Evolutionary conservation across 345 rosid species (phyloP).

Genomic region (Salix dunnii): DNA sequence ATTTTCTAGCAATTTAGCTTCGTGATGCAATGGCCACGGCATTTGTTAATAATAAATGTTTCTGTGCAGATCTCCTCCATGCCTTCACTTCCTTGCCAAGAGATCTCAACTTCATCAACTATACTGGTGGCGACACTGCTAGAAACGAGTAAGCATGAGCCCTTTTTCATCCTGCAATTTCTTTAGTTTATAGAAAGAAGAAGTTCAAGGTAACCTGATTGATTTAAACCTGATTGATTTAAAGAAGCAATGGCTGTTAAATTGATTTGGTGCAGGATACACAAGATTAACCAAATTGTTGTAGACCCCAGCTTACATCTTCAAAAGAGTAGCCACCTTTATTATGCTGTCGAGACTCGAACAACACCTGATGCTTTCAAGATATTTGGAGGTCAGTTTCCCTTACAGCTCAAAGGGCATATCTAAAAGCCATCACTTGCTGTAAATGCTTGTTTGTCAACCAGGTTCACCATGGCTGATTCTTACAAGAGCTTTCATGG

Average conservation of each 20-base stretch:
- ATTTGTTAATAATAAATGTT: neutral
- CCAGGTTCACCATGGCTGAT: constrained; percentile 40
- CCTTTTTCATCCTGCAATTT: neutral
- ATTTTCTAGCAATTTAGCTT: neutral
- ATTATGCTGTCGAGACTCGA: constrained; percentile 33
- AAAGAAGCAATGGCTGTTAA: neutral
- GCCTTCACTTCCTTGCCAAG: constrained; percentile 36
- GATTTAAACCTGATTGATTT: neutral
- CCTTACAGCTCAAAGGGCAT: neutral
- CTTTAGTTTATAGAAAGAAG: neutral
- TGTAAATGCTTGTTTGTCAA: neutral
- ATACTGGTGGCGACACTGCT: constrained; percentile 5
- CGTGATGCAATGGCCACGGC: neutral
- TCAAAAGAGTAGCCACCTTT: constrained; percentile 25
- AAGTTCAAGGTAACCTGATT: neutral
- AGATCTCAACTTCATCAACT: constrained; percentile 35
- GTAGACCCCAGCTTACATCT: constrained; percentile 36
- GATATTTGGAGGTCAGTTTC: constrained; percentile 29
- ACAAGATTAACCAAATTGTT: constrained; percentile 27
- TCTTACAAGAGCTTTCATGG: constrained; percentile 29
- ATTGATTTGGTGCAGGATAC: constrained; percentile 16
- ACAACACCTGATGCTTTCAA: constrained; percentile 32
- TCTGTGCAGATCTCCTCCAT: constrained; percentile 35
- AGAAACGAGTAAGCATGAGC: constrained; percentile 28
- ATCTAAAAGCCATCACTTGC: neutral